Base-by-base conservation (phyloP, 306 rosid species). In the Benincasa hispida region DNA sequence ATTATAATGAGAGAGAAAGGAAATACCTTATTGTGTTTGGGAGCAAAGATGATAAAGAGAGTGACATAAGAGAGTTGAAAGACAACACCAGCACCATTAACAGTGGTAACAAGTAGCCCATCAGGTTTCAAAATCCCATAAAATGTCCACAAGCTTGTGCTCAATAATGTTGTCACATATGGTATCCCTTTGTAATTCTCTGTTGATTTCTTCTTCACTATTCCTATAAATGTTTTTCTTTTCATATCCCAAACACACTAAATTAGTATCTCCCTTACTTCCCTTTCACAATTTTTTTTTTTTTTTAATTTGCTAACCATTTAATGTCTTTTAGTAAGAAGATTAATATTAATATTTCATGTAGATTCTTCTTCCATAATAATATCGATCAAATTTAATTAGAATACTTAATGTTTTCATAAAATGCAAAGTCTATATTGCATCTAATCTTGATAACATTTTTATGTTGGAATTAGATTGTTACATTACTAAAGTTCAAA, bases 161-260 rank as follows among this genome's bases (percentile, higher is more conserved):
- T 75, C 77, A 86, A 48, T 21, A 86, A 74, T 13, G 87, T 86
- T 1, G 87, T 78, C 63, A 86, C 75, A 58, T 88, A 88, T 12
- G 92, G 88, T 25, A 75, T 79, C 25, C 81, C 84, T 61, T 77
- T 67, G 83, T 75, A 81, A 80, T 84, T 77, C 81, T 72, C 87
- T 21, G 87, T 88, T 12, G 92, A 86, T 78, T 79, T 88, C 72
- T 78, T 81, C 82, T 83, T 88, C 83, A 88, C 90, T 80, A 88
- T 85, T 34, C 61, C 34, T 70, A 58, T 47, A 62, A 88, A 86
- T 0, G 92, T 88, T 75, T 81, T 81, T 58, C 90, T 86, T 66
- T 42, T 18, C 9, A 10, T 2, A 57, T 8, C n/a, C 21, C 5
- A 28, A 30, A 53, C 45, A 48, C 37, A 19, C 4, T 7, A 45